Percentiles rank a stretch among this genome's conserved stretches.
phyloP scores from a whole-genome alignment of 805 yeast genomes.

The Zygotorulaspora florentina region DNA sequence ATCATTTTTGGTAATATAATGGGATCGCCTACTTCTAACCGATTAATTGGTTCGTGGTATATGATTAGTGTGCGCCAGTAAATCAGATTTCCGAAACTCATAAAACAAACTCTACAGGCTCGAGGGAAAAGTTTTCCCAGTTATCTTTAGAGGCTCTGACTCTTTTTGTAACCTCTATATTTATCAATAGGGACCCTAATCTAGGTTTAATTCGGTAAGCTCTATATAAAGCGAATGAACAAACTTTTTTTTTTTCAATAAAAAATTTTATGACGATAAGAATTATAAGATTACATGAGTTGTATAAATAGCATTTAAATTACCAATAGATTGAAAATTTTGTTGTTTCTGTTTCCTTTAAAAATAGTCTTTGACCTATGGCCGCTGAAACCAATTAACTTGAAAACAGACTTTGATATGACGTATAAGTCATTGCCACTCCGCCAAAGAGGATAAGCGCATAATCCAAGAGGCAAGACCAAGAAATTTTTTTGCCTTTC shows the following conservation, averaged over 20 bases:
- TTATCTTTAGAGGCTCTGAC: too few relatives aligned
- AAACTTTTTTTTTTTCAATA: not conserved
- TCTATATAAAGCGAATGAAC: not conserved
- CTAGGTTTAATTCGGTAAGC: too few relatives aligned
- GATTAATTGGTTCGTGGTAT: conserved; percentile 1
- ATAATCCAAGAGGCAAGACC: conserved; percentile 44
- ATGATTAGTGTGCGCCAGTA: not conserved
- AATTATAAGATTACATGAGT: not conserved
- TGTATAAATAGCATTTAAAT: not conserved
- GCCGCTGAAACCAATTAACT: conserved; percentile 9
- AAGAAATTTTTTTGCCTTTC: conserved; percentile 14
- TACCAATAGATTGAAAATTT: not conserved
- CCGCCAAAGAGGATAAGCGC: conserved; percentile 52
- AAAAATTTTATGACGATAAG: not conserved
- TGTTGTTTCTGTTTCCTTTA: not conserved
- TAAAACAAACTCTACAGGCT: too few relatives aligned
- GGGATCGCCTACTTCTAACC: too few relatives aligned
- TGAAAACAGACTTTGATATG: conserved; percentile 48
- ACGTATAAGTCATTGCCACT: conserved; percentile 61
- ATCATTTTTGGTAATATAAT: too few relatives aligned
- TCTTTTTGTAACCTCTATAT: too few relatives aligned
- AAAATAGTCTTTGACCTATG: not conserved
- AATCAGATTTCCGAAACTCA: too few relatives aligned
- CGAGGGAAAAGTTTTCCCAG: too few relatives aligned
- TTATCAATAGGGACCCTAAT: too few relatives aligned